These are phyloP conservation scores for Russula vinacea DNA, from an alignment of 768 basidiomycete genomes.

Conservation along the genomic window DNA sequence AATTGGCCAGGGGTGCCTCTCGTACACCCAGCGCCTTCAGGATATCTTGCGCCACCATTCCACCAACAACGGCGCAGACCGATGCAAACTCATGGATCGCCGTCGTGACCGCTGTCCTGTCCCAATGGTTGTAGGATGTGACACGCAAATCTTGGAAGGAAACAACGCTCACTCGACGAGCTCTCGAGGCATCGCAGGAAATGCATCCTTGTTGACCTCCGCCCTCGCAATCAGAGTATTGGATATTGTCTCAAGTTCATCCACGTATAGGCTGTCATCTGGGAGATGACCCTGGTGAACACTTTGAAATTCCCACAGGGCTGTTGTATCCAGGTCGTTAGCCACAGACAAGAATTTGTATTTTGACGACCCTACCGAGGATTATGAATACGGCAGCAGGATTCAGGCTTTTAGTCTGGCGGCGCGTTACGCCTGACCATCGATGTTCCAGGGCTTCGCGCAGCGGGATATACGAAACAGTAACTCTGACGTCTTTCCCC, in stretches of 20 bases:
- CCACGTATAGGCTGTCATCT: slow-evolving; percentile 42
- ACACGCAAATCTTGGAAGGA: neutral
- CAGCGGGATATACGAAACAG: slow-evolving; percentile 63
- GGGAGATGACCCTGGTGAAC: slow-evolving; percentile 58
- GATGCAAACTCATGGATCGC: slow-evolving; percentile 86
- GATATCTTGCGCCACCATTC: slow-evolving; percentile 92
- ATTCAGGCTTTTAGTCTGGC: slow-evolving; percentile 81
- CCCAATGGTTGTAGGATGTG: neutral
- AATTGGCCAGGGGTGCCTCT: slow-evolving; percentile 91
- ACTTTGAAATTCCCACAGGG: slow-evolving; percentile 79
- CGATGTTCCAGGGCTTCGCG: slow-evolving; percentile 58
- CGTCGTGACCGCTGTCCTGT: slow-evolving; percentile 65
- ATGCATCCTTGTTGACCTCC: slow-evolving; percentile 66
- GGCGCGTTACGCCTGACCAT: slow-evolving; percentile 68
- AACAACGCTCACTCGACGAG: slow-evolving; percentile 56
- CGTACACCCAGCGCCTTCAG: slow-evolving; percentile 86
- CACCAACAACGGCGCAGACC: slow-evolving; percentile 91
- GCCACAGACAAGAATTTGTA: neutral
- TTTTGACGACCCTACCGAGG: slow-evolving; percentile 49
- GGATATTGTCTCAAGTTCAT: slow-evolving; percentile 62
- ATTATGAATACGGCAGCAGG: slow-evolving; percentile 69
- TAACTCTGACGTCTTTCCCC: slow-evolving; percentile 57
- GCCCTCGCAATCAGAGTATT: slow-evolving; percentile 58
- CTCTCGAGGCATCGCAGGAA: slow-evolving; percentile 53
- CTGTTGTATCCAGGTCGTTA: slow-evolving; percentile 40